These are phyloP conservation scores for Candida easanensis DNA, from an alignment of 805 yeast species.

Conservation along the genomic window DNA sequence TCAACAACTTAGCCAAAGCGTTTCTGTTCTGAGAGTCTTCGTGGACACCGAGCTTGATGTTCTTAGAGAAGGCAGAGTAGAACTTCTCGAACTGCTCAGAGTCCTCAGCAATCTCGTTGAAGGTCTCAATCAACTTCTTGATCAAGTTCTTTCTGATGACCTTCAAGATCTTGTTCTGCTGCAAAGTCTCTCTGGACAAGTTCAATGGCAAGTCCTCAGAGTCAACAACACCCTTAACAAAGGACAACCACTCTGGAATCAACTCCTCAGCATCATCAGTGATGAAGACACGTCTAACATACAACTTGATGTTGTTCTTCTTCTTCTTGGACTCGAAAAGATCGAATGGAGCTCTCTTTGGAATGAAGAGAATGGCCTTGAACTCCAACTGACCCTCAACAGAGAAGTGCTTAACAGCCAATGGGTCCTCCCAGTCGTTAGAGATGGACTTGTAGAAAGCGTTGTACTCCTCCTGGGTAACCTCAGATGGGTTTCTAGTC, in stretches of 20 bases:
- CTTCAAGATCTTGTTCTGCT: slow-evolving; percentile 99
- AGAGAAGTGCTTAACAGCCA: slow-evolving; percentile 98
- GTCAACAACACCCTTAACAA: slow-evolving; percentile 99
- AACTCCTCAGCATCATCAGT: slow-evolving; percentile 99
- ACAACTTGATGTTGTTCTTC: slow-evolving; percentile 97
- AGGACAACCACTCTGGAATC: slow-evolving; percentile 97
- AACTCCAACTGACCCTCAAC: slow-evolving; percentile 99
- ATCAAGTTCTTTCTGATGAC: slow-evolving; percentile 98
- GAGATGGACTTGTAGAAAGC: slow-evolving; percentile 99
- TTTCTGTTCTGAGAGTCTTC: slow-evolving; percentile 98
- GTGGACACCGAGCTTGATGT: slow-evolving; percentile 97
- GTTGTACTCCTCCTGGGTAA: slow-evolving; percentile 96
- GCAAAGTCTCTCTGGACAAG: slow-evolving; percentile 99
- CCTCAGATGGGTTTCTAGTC: slow-evolving; percentile 98
- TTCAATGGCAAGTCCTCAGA: slow-evolving; percentile 99
- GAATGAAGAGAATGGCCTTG: slow-evolving; percentile 95
- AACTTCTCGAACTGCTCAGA: slow-evolving; percentile 97
- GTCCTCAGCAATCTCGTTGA: slow-evolving; percentile 99
- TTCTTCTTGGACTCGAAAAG: slow-evolving; percentile 98
- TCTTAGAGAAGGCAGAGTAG: slow-evolving; percentile 97
- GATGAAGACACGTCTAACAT: slow-evolving; percentile 99
- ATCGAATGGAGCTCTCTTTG: slow-evolving; percentile 99
- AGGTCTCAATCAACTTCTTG: slow-evolving; percentile 97
- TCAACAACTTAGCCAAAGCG: slow-evolving; percentile 91
- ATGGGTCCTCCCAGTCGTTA: slow-evolving; percentile 99